Evolutionary conservation across 208 protist species (phyloP).

Genomic region (Endotrypanum monterogeii): DNA sequence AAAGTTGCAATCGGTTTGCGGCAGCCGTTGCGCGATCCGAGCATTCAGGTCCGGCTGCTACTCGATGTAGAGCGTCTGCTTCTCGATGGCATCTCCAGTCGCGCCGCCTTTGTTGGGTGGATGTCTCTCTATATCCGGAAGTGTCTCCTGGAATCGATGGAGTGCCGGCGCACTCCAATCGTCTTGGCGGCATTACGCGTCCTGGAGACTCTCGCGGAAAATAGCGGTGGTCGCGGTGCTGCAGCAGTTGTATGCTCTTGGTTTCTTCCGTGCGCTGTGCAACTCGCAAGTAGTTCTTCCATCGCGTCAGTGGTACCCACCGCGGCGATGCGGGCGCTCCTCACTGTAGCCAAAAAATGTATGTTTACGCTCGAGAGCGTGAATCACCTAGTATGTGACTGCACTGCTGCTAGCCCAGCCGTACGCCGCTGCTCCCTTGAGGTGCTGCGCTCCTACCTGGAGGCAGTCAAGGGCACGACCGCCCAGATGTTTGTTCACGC

Average conservation of each 20-base stretch:
- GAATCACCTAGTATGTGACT: conserved; percentile 41
- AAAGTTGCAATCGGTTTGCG: background rate
- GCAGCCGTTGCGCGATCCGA: conserved; percentile 29
- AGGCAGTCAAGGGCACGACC: conserved; percentile 40
- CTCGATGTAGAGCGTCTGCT: conserved; percentile 32
- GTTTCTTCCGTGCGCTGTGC: conserved; percentile 50
- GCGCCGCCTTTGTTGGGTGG: conserved; percentile 33
- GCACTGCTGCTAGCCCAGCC: conserved; percentile 23
- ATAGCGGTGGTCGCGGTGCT: conserved; percentile 4
- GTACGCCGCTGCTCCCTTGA: conserved; percentile 43
- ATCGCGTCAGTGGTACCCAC: conserved; percentile 18
- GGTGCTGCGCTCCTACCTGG: conserved; percentile 41
- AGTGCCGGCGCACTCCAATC: conserved; percentile 40
- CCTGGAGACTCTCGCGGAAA: conserved; percentile 7
- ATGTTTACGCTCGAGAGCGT: conserved; percentile 51
- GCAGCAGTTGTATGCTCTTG: conserved; percentile 36
- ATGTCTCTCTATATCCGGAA: conserved; percentile 54
- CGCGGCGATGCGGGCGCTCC: conserved; percentile 34
- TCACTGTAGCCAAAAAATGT: conserved; percentile 31
- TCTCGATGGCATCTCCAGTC: conserved; percentile 30
- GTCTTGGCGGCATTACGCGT: conserved; percentile 19
- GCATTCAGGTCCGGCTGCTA: conserved; percentile 33
- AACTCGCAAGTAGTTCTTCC: conserved; percentile 37
- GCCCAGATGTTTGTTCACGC: conserved; percentile 32
- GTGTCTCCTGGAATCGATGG: conserved; percentile 40